Evolutionary conservation across 2,329 filamentous ascomycete genomes (phyloP).

Genomic region (Pleochaeta shiraiana): DNA sequence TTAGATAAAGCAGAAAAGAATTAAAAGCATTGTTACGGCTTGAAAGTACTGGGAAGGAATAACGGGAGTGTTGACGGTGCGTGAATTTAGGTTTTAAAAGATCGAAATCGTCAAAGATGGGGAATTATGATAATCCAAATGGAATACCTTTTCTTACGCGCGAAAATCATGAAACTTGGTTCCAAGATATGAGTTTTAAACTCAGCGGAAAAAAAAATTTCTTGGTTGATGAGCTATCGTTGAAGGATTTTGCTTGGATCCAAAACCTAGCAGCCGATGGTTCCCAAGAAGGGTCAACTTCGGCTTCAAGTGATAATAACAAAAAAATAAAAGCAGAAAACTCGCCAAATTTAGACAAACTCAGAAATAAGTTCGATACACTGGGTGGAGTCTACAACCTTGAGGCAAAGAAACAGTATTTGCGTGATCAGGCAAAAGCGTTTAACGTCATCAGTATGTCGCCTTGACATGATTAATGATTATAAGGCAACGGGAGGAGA

Average conservation of each 20-base stretch:
- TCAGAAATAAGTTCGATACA: not conserved
- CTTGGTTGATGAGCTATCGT: not conserved
- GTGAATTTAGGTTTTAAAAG: not conserved
- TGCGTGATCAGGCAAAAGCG: not conserved
- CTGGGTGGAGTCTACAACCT: not conserved
- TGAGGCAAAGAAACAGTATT: not conserved
- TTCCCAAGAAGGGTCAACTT: not conserved
- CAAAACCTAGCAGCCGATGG: not conserved
- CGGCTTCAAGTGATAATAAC: not conserved
- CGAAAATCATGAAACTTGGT: not conserved
- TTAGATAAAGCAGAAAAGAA: no score
- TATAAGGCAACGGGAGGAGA: not conserved
- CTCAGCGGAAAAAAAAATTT: not conserved
- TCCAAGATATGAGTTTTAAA: not conserved
- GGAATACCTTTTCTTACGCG: not conserved
- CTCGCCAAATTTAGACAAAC: not conserved
- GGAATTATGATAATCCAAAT: not conserved
- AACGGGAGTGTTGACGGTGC: not conserved
- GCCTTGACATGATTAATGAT: not conserved
- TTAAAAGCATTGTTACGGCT: not conserved
- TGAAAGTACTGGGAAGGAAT: not conserved
- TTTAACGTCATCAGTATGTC: not conserved
- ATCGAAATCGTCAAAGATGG: not conserved
- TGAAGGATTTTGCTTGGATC: slow-evolving; percentile 1
- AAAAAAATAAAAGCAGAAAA: not conserved